phyloP scores from a whole-genome alignment of 2,329 filamentous ascomycete genomes.

The Volutella citrinella region DNA sequence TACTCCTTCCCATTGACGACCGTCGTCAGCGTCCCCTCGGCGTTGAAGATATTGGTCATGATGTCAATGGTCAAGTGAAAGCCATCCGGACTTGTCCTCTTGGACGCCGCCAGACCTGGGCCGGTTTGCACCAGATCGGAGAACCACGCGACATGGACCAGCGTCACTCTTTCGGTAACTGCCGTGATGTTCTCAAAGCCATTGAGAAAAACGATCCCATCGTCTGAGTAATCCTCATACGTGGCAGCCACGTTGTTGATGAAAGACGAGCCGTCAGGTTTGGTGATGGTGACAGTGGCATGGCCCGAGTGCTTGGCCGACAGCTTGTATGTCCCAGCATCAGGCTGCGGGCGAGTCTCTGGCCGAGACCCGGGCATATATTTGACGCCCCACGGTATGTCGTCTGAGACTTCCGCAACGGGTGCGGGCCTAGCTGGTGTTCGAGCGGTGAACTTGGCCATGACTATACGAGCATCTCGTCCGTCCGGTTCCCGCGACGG shows the following conservation, averaged over 20 bases:
- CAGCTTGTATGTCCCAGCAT: conserved; percentile 3
- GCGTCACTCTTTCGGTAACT: conserved; percentile 24
- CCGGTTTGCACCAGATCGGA: conserved; percentile 36
- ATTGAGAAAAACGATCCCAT: conserved; percentile 2
- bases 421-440: conserved; percentile 19
- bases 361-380: conserved; percentile 2
- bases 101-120: conserved; percentile 25
- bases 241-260: background rate
- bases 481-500: conserved; percentile 36
- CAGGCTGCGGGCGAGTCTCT: background rate
- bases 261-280: background rate
- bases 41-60: conserved; percentile 8
- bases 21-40: conserved; percentile 10
- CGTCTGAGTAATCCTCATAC: conserved; percentile 7
- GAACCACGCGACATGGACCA: conserved; percentile 31
- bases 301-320: conserved; percentile 1
- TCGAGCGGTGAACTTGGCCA: conserved; percentile 34
- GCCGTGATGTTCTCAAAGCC: conserved; percentile 8
- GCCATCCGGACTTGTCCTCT: conserved; percentile 29
- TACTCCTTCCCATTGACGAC: background rate
- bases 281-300: conserved; percentile 1
- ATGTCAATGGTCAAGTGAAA: conserved; percentile 9
- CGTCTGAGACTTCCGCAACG: background rate
- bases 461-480: conserved; percentile 37
- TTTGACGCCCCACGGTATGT: conserved; percentile 4